Base-by-base conservation (phyloP, 352 stramenopile species). In the Phytophthora quininea region DNA sequence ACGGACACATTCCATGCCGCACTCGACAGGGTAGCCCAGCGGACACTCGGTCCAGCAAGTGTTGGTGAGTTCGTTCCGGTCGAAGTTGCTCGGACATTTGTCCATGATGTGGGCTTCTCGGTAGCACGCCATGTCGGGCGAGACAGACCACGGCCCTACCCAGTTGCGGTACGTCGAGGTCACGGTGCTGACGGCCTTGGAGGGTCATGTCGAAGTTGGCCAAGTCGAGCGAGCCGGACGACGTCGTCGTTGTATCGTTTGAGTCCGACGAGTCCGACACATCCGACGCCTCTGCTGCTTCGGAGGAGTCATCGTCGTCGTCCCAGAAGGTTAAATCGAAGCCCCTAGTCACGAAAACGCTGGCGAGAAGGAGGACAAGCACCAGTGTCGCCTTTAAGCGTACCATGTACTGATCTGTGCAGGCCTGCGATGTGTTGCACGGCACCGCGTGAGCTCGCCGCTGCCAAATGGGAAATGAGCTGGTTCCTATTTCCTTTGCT, bases 21-120 rank as follows among this genome's bases (percentile, higher is more conserved):
- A 84, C 43, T 76, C 58, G 15, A 83, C 75, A 3, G 75, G 75
- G 61, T 83, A 83, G 46, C 77, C 69, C 29, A 83, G 37, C 7
- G 74, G 74, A 45, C 74, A 82, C 50, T 76, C 52, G 4, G 69
- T 62, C 72, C 72, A 80, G 61, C 72, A 80, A 15, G 72, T 74
- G 8, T 52, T 59, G 31, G 76, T 33, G 4, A 14, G 4, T 14
- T 74, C 67, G 42, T 77, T 69, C n/a, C 54, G 71, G 12, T 60
- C 42, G 64, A 73, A 80, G 32, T 68, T 64, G 9, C 27, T 30
- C 2, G 63, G 55, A 45, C 72, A 80, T 2, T 32, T 43, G 47
- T 74, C 65, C 38, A 19, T 61, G 27, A 58, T 32, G 47, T 68
- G 58, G 4, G 63, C 68, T 50, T 74, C 69, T 24, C 72, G 67